Conservation (phyloP, 805 yeast genomes). For the Zygoascus bituminiphila region DNA sequence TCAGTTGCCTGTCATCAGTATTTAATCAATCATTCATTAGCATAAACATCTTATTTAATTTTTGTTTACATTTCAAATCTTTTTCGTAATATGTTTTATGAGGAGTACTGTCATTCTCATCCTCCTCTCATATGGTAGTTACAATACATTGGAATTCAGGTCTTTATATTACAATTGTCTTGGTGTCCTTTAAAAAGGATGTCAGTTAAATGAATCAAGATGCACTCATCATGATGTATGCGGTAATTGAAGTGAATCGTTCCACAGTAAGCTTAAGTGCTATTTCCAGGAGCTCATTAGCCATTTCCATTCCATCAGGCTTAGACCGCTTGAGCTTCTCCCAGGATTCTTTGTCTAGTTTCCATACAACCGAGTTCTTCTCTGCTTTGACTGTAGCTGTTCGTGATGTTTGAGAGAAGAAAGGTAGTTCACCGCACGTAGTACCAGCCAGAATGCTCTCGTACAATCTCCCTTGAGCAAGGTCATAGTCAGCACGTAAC, state of each 20-base stretch:
- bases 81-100: too few relatives aligned
- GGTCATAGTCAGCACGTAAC: conserved; percentile 43
- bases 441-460: conserved; percentile 61
- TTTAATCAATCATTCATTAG: too few relatives aligned
- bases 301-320: conserved; percentile 43
- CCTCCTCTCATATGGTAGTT: too few relatives aligned
- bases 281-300: conserved; percentile 55
- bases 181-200: too few relatives aligned
- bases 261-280: conserved; percentile 57
- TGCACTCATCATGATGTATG: conserved; percentile 52
- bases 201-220: too few relatives aligned
- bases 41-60: too few relatives aligned
- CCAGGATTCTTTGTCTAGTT: conserved; percentile 42
- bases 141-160: too few relatives aligned
- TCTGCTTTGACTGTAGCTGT: conserved; percentile 49
- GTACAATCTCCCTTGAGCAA: conserved; percentile 39
- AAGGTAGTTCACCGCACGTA: conserved; percentile 57
- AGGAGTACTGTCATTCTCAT: too few relatives aligned
- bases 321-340: conserved; percentile 32
- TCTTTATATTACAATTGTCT: too few relatives aligned
- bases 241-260: conserved; percentile 66
- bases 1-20: not conserved
- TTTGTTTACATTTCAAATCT: too few relatives aligned
- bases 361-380: conserved; percentile 61
- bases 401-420: conserved; percentile 31